A percentile compares a stretch with the other conserved stretches of the same genome.
These are phyloP conservation scores for Sinapis alba DNA, from an alignment of 441 rosid species.

Conservation along the genomic window DNA sequence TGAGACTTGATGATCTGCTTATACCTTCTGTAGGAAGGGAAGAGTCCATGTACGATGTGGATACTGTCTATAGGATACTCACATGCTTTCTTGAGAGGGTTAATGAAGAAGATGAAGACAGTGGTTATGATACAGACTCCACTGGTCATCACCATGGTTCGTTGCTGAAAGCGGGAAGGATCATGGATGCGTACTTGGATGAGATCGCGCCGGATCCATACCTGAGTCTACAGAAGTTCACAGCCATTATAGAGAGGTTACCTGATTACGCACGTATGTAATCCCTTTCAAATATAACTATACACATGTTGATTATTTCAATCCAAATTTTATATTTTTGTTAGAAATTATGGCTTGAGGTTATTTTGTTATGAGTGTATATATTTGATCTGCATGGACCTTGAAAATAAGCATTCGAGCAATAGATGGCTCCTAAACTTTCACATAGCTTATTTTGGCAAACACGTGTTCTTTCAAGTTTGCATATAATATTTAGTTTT, in stretches of 20 bases:
- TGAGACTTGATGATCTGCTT: conserved; percentile 68
- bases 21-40: conserved; percentile 70
- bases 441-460: neutral
- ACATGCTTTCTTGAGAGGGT: conserved; percentile 62
- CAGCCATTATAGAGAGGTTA: conserved; percentile 65
- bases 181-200: conserved; percentile 74
- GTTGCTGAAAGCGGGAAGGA: conserved; percentile 71
- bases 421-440: neutral
- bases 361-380: neutral
- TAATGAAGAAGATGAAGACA: conserved; percentile 65
- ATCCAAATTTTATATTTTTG: neutral
- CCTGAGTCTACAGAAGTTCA: conserved; percentile 69
- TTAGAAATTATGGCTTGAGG: neutral
- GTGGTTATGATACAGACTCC: conserved; percentile 63
- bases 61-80: conserved; percentile 69
- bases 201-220: conserved; percentile 87
- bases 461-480: neutral
- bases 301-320: neutral
- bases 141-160: conserved; percentile 52
- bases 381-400: neutral
- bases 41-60: conserved; percentile 75
- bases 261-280: conserved; percentile 64
- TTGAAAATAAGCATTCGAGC: neutral
- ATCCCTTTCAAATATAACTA: neutral
- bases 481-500: neutral